Evolutionary conservation across 805 yeast genomes (phyloP).

Genomic region (Alloascoidea africana): DNA sequence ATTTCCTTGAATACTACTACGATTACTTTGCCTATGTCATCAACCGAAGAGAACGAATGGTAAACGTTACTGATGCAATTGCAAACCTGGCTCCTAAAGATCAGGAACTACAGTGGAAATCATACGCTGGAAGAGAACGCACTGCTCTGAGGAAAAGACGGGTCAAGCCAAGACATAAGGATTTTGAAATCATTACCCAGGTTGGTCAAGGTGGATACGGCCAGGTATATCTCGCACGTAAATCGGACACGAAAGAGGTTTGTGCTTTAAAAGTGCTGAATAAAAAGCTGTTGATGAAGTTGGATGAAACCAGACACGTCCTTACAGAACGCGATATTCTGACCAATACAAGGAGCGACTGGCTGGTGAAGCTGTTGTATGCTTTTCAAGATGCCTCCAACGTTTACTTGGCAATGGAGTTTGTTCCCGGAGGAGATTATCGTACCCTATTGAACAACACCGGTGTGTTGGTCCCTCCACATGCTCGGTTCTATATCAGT

Average conservation of each 20-base stretch:
- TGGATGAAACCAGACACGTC: constrained; percentile 92
- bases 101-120: constrained; percentile 49
- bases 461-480: constrained; percentile 84
- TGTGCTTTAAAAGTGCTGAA: constrained; percentile 90
- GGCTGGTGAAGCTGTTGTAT: constrained; percentile 87
- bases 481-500: constrained; percentile 85
- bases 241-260: constrained; percentile 86
- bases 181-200: constrained; percentile 92
- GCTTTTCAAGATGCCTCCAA: constrained; percentile 90
- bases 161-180: constrained; percentile 84
- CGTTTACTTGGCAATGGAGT: constrained; percentile 94
- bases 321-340: constrained; percentile 92
- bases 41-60: constrained; percentile 69
- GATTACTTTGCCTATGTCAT: constrained; percentile 90
- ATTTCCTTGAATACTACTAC: constrained; percentile 88
- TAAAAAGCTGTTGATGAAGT: constrained; percentile 69
- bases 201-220: constrained; percentile 99
- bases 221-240: constrained; percentile 91
- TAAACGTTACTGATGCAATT: constrained; percentile 42
- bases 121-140: constrained; percentile 73
- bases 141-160: constrained; percentile 78
- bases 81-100: constrained; percentile 15
- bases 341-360: constrained; percentile 89
- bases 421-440: constrained; percentile 99
- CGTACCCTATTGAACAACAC: constrained; percentile 89